Conservation (phyloP, 495 filamentous ascomycete species). For the Aspergillus incahuasiensis region DNA sequence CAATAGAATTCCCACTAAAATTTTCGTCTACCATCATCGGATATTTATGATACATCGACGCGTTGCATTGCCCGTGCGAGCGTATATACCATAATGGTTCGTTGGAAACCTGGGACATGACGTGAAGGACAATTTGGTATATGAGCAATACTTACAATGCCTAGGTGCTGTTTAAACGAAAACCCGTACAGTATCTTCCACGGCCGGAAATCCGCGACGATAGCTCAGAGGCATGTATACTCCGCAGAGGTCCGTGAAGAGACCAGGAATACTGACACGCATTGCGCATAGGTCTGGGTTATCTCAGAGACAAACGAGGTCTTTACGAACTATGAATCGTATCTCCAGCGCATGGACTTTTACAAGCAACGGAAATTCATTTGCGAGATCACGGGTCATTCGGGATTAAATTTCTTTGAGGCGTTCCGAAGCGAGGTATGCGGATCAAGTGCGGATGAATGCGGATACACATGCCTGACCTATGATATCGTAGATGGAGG, state of each 20-base stretch:
- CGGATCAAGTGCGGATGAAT: slow-evolving; percentile 3
- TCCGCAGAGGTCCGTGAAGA: background rate
- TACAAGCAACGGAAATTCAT: slow-evolving; percentile 92
- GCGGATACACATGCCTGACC: background rate
- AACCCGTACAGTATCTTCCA: slow-evolving; percentile 81
- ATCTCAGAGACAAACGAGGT: slow-evolving; percentile 87
- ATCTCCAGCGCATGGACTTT: slow-evolving; percentile 83
- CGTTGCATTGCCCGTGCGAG: slow-evolving; percentile 16
- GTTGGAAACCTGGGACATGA: background rate
- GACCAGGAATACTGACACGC: slow-evolving; percentile 5
- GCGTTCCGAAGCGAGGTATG: slow-evolving; percentile 89
- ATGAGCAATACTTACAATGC: slow-evolving; percentile 20
- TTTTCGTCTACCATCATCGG: background rate
- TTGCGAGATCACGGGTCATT: slow-evolving; percentile 92
- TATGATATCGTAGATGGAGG: slow-evolving; percentile 56
- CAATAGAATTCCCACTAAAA: slow-evolving; percentile 3
- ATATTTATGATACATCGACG: slow-evolving; percentile 29
- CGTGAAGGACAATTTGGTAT: background rate
- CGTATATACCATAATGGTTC: slow-evolving; percentile 37
- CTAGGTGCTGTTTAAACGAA: slow-evolving; percentile 93
- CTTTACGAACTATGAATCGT: slow-evolving; percentile 84
- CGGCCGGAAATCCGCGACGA: slow-evolving; percentile 72
- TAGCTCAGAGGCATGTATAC: slow-evolving; percentile 62
- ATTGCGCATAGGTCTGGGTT: slow-evolving; percentile 71
- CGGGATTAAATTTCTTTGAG: slow-evolving; percentile 88